These are phyloP conservation scores for Beta macrorhiza DNA, from an alignment of 179 eudicot genomes.

Conservation along the genomic window DNA sequence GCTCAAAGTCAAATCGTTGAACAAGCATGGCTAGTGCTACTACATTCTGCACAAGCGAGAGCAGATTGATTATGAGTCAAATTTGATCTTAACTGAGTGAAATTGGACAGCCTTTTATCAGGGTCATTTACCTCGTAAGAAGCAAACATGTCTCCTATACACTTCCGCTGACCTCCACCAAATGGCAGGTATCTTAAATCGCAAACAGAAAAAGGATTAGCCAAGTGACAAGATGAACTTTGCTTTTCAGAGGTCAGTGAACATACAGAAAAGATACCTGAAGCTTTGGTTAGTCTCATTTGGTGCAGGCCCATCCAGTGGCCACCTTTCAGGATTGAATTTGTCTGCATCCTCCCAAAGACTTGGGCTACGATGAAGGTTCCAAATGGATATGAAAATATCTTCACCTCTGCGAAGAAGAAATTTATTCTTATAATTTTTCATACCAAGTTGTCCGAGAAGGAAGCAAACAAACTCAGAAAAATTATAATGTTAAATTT, in stretches of 20 bases:
- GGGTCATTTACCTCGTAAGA: slow-evolving; percentile 73
- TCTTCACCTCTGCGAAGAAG: slow-evolving; percentile 70
- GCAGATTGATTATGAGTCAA: neutral
- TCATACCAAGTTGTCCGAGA: neutral
- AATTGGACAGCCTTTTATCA: neutral
- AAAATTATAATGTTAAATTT: slow-evolving; percentile 1
- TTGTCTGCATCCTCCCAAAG: slow-evolving; percentile 88
- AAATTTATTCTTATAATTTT: neutral
- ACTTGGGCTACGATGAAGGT: slow-evolving; percentile 74
- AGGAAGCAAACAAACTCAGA: neutral
- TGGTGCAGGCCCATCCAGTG: slow-evolving; percentile 90
- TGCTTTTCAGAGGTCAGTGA: neutral
- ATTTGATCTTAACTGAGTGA: neutral
- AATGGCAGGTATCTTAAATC: slow-evolving; percentile 74
- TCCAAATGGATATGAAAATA: slow-evolving; percentile 95
- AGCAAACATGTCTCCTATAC: slow-evolving; percentile 95
- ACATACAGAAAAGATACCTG: slow-evolving; percentile 43
- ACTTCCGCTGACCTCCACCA: slow-evolving; percentile 98
- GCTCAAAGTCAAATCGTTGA: slow-evolving; percentile 76
- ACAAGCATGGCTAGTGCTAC: slow-evolving; percentile 93
- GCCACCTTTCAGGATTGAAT: slow-evolving; percentile 98
- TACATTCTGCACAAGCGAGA: slow-evolving; percentile 52
- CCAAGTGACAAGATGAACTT: neutral
- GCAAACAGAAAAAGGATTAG: neutral
- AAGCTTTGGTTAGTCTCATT: slow-evolving; percentile 91